Evolutionary conservation across 2,329 filamentous ascomycete genomes (phyloP).

Genomic region (Trichoderma koningiopsis): DNA sequence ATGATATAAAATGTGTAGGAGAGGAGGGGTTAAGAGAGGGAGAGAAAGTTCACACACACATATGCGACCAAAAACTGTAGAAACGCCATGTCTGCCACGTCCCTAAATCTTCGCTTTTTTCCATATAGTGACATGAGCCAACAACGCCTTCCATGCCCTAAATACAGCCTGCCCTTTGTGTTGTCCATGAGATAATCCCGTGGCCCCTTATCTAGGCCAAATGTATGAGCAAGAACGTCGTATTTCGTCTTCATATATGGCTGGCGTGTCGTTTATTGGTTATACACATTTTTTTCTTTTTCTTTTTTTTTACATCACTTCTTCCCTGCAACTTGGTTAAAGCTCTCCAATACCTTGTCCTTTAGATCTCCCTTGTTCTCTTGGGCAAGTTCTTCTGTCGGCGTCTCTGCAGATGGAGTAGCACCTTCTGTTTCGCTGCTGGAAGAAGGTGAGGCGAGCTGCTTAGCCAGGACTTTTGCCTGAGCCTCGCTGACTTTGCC

Average conservation of each 20-base stretch:
- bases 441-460: constrained; percentile 42
- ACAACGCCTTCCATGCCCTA: constrained; percentile 9
- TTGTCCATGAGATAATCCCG: constrained; percentile 1
- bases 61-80: constrained; percentile 1
- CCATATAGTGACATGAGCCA: constrained; percentile 9
- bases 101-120: constrained; percentile 4
- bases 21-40: not conserved
- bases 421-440: constrained; percentile 12
- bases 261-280: not conserved
- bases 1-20: constrained; percentile 1
- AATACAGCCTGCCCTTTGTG: not conserved
- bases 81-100: constrained; percentile 12
- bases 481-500: constrained; percentile 87
- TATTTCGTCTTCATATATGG: not conserved
- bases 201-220: not conserved
- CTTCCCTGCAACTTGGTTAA: constrained; percentile 42
- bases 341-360: constrained; percentile 46
- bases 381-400: constrained; percentile 26
- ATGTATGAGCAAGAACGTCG: not conserved
- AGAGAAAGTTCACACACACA: not conserved
- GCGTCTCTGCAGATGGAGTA: not conserved
- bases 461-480: constrained; percentile 64
- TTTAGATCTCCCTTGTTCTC: constrained; percentile 37
- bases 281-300: not conserved
- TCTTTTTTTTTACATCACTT: constrained; percentile 27